Conservation (phyloP, 768 basidiomycete species). For the Boletus sp. region DNA sequence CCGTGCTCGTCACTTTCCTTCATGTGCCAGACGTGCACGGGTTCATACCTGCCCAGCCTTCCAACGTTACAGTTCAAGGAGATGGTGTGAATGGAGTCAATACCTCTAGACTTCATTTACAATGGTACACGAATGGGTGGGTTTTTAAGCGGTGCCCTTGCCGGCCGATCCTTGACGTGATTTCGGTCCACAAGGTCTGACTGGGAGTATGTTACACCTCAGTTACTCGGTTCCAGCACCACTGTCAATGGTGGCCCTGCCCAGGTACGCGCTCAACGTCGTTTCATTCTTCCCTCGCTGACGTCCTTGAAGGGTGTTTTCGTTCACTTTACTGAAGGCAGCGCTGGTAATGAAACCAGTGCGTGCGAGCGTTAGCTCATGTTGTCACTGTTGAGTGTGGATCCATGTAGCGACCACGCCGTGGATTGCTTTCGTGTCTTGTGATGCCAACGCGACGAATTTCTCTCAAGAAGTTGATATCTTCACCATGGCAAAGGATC, state of each 20-base stretch:
- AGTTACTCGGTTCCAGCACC: constrained; percentile 51
- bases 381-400: constrained; percentile 12
- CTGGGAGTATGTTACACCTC: constrained; percentile 55
- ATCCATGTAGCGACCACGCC: constrained; percentile 61
- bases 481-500: constrained; percentile 75
- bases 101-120: constrained; percentile 46
- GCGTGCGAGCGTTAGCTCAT: constrained; percentile 38
- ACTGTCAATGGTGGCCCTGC: constrained; percentile 40
- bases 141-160: constrained; percentile 6
- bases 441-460: constrained; percentile 74
- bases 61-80: constrained; percentile 58
- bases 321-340: constrained; percentile 77
- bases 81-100: constrained; percentile 48
- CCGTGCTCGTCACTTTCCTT: constrained; percentile 4
- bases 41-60: constrained; percentile 73
- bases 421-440: constrained; percentile 89
- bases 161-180: constrained; percentile 11
- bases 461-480: constrained; percentile 64
- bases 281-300: not conserved
- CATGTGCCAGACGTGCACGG: constrained; percentile 26
- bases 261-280: constrained; percentile 42
- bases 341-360: constrained; percentile 46
- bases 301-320: constrained; percentile 60
- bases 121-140: constrained; percentile 59
- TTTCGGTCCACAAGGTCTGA: constrained; percentile 41